Evolutionary conservation across 139 green algal species (phyloP), one percentile per base, ranked within the genome.

Genomic region (Chlorella sp.): DNA sequence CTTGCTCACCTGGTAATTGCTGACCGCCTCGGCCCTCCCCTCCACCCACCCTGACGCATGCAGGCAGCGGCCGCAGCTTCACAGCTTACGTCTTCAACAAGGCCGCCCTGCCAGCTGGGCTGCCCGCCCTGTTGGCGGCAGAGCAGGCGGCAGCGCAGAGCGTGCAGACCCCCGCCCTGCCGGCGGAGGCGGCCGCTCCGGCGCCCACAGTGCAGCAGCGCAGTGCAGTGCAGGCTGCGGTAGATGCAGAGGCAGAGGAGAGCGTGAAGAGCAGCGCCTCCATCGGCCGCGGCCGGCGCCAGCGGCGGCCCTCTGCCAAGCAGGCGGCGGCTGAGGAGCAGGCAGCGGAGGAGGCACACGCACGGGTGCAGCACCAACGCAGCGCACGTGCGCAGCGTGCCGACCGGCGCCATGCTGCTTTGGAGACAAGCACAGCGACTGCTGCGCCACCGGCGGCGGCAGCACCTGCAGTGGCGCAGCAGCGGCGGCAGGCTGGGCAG

Each of bases 31-130:
- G 16, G 7, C 57, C 11, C 44, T 11, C 44, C 44, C 44, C 11
- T 11, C 44, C 44, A 7, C 44, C 11, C 44, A 11, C 7, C 51
- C 9, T 23, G 2, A 21, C 23, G 60, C 60, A 13, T 75, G 69
- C 91, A 96, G 95, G 95, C 69, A 96, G 92, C 84, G 94, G 94
- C 2, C 91, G 93, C 62, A 91, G 83, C 71, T 98, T 98, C 91
- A 94, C 87, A 51, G 92, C 94, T 0, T 98, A 98, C 74, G 79
- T 98, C 9, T 98, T 98, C 86, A 82, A 85, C 78, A 82, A 81
- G 41, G 81, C 38, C n/a, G 47, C 78, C 25, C 32, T n/a, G 47
- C 41, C 68, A 7, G 21, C 63, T 0, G 39, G 36, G n/a, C 81
- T 85, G 39, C 64, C 55, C 0, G 7, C n/a, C 30, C 60, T 47